Percentiles rank a stretch among this genome's conserved stretches.
These are phyloP conservation scores for Calvatia gigantea DNA, from an alignment of 768 basidiomycete species.

Conservation along the genomic window DNA sequence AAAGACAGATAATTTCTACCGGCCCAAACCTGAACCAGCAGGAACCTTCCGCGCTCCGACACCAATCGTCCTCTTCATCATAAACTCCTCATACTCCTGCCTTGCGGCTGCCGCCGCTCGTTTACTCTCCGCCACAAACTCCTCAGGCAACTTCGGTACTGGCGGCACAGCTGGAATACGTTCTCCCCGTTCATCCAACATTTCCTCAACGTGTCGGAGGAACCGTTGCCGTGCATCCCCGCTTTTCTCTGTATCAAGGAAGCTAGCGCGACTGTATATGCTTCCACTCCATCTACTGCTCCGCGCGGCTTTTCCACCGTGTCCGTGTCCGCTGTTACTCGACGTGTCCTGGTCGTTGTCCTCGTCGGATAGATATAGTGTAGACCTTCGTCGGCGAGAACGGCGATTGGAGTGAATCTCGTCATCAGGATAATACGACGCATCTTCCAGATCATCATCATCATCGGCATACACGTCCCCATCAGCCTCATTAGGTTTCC, in stretches of 20 bases:
- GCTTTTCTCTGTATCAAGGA: conserved; percentile 53
- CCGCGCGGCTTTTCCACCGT: background rate
- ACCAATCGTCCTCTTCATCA: conserved; percentile 6
- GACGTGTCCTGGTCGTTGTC: background rate
- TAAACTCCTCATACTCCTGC: conserved; percentile 2
- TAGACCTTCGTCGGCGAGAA: background rate
- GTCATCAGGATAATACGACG: conserved; percentile 8
- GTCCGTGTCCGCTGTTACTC: conserved; percentile 2
- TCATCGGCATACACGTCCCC: background rate
- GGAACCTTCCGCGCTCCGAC: conserved; percentile 5
- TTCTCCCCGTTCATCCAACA: conserved; percentile 36
- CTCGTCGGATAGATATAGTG: conserved; percentile 3
- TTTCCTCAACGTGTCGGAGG: conserved; percentile 47
- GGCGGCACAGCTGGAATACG: conserved; percentile 26
- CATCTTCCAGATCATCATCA: conserved; percentile 1
- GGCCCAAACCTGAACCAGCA: conserved; percentile 5
- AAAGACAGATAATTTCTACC: background rate
- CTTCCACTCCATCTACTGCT: conserved; percentile 41
- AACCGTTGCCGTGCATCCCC: conserved; percentile 46
- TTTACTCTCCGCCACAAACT: conserved; percentile 10
- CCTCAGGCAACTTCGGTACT: conserved; percentile 19
- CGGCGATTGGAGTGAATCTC: background rate
- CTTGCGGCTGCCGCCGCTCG: background rate
- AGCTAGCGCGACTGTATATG: conserved; percentile 48
- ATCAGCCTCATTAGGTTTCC: background rate